phyloP scores from a whole-genome alignment of 495 filamentous ascomycete genomes.

The Aspergillus saccharolyticus region DNA sequence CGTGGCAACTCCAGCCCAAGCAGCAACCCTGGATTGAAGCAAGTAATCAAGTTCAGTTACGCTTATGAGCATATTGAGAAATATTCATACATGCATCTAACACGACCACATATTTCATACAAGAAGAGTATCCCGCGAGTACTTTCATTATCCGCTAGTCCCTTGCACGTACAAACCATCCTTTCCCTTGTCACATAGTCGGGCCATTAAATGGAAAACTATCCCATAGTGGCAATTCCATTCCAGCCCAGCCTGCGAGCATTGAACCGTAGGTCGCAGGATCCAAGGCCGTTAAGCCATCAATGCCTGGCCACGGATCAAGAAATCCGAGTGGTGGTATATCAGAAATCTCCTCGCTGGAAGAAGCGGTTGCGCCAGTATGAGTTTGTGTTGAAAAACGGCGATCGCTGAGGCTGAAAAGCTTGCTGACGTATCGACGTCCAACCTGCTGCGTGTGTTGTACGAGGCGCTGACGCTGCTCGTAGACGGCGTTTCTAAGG shows the following conservation, averaged over 20 bases:
- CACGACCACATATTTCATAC: not conserved
- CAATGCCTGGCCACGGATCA: constrained; percentile 16
- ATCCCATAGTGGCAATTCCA: constrained; percentile 34
- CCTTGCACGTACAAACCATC: not conserved
- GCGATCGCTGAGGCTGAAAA: constrained; percentile 28
- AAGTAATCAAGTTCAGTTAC: no score
- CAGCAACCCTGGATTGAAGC: no score
- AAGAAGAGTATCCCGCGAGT: not conserved
- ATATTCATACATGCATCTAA: not conserved
- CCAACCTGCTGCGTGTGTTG: constrained; percentile 27
- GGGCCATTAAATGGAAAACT: constrained; percentile 27
- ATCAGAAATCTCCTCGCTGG: not conserved
- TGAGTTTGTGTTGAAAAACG: constrained; percentile 8
- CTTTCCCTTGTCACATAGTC: not conserved
- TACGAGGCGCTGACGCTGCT: constrained; percentile 30
- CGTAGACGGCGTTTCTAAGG: constrained; percentile 28
- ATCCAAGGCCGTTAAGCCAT: constrained; percentile 1
- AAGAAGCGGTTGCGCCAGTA: not conserved
- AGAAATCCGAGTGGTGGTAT: constrained; percentile 7
- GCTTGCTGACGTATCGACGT: constrained; percentile 34
- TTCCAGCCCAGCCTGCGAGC: constrained; percentile 29
- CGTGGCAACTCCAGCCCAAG: not conserved
- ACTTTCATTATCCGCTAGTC: not conserved
- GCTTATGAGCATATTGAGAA: no score
- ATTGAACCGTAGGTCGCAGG: constrained; percentile 18